These are phyloP conservation scores for Penicillium lagena DNA, from an alignment of 495 filamentous ascomycete species.

Conservation along the genomic window DNA sequence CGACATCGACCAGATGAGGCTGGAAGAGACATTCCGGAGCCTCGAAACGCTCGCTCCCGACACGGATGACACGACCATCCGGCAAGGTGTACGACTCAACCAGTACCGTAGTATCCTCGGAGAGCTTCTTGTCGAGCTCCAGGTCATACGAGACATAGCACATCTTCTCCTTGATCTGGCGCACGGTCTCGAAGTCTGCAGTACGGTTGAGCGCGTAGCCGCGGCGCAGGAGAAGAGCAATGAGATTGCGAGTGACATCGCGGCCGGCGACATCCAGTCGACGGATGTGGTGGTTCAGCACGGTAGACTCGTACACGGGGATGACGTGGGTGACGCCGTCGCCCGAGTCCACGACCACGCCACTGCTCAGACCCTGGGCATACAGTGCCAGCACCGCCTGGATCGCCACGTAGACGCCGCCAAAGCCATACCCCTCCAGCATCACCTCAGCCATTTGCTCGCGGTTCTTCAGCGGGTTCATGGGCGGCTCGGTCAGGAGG, in stretches of 20 bases:
- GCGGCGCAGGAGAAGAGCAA: slow-evolving; percentile 86
- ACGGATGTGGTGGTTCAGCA: slow-evolving; percentile 92
- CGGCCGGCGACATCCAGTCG: slow-evolving; percentile 93
- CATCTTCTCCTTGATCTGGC: slow-evolving; percentile 99
- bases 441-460: slow-evolving; percentile 98
- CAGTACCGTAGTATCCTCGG: slow-evolving; percentile 94
- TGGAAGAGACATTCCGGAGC: slow-evolving; percentile 98
- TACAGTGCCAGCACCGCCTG: slow-evolving; percentile 97
- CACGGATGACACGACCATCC: slow-evolving; percentile 90
- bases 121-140: slow-evolving; percentile 89
- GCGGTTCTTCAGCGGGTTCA: slow-evolving; percentile 93
- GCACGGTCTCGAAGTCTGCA: slow-evolving; percentile 97
- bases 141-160: slow-evolving; percentile 99
- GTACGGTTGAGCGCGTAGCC: slow-evolving; percentile 98
- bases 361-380: slow-evolving; percentile 92
- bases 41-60: slow-evolving; percentile 95
- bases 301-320: slow-evolving; percentile 93
- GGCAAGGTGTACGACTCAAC: slow-evolving; percentile 97
- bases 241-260: slow-evolving; percentile 95
- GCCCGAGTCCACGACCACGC: slow-evolving; percentile 95
- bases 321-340: slow-evolving; percentile 98
- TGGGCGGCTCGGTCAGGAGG: slow-evolving; percentile 93
- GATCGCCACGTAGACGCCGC: slow-evolving; percentile 96
- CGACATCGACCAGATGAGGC: slow-evolving; percentile 94
- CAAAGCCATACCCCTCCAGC: slow-evolving; percentile 95